Percentiles rank a stretch among this genome's conserved stretches.
phyloP scores from a whole-genome alignment of 371 early-diverging fungal genomes.

The Apophysomyces variabilis region DNA sequence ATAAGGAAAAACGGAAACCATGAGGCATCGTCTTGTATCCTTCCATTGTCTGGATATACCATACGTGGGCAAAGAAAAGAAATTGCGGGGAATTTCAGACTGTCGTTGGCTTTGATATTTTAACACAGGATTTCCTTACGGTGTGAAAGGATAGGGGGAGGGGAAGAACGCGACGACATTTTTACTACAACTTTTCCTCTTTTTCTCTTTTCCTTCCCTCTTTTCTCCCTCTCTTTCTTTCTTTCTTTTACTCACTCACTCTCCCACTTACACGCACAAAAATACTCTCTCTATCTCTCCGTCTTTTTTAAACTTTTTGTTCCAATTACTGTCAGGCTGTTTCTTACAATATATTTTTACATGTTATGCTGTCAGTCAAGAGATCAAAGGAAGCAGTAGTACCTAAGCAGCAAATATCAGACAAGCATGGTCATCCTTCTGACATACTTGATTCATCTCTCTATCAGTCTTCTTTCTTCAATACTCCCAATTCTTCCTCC shows the following conservation, averaged over 20 bases:
- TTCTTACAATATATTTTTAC: neutral
- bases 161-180: constrained; percentile 6
- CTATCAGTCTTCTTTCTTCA: constrained; percentile 23
- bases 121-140: neutral
- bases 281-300: neutral
- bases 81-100: constrained; percentile 1
- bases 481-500: constrained; percentile 8
- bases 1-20: neutral
- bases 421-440: neutral
- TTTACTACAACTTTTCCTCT: neutral
- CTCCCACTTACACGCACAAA: no score
- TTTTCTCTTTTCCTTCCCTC: constrained; percentile 9
- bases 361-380: constrained; percentile 3
- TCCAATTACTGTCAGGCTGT: constrained; percentile 1
- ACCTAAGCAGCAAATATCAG: neutral
- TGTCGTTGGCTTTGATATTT: constrained; percentile 11
- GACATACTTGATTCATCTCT: constrained; percentile 24
- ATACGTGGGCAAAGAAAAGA: neutral
- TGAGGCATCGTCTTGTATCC: neutral
- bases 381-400: neutral
- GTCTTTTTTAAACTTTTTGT: neutral
- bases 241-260: neutral
- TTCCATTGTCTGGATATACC: no score
- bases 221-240: neutral
- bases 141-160: constrained; percentile 2